Evolutionary conservation across 2,329 filamentous ascomycete species (phyloP).

Genomic region (Cadophora malorum): DNA sequence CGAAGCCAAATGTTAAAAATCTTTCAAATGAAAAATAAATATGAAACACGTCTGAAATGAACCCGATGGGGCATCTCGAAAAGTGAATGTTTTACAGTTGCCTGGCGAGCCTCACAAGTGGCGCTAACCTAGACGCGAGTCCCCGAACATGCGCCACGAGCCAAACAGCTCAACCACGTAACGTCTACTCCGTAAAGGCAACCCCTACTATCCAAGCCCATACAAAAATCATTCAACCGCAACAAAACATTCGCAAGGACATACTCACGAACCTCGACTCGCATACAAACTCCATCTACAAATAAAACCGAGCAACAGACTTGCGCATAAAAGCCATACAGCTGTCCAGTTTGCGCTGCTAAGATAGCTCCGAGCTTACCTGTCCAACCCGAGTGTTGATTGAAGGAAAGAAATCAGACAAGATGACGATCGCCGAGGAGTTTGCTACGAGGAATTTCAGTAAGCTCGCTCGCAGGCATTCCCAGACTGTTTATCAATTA

Average conservation of each 20-base stretch:
- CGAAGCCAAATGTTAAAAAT: background rate
- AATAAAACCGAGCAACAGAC: background rate
- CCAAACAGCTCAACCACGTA: constrained; percentile 19
- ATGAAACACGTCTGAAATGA: constrained; percentile 8
- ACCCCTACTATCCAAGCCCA: background rate
- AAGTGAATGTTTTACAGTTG: constrained; percentile 15
- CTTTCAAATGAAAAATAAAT: background rate
- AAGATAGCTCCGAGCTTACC: constrained; percentile 21
- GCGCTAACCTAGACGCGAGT: constrained; percentile 7
- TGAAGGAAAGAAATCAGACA: constrained; percentile 47
- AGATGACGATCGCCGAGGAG: constrained; percentile 75
- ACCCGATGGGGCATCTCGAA: background rate
- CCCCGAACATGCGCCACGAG: constrained; percentile 13
- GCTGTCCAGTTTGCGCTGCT: constrained; percentile 7
- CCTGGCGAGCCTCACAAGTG: constrained; percentile 9
- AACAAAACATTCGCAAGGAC: constrained; percentile 11
- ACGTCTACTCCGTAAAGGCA: constrained; percentile 8
- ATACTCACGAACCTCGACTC: background rate
- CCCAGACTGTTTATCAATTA: background rate
- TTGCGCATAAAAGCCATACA: background rate
- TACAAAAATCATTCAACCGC: background rate
- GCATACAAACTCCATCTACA: background rate
- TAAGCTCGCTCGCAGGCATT: constrained; percentile 51
- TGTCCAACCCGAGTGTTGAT: constrained; percentile 11
- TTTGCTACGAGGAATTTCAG: constrained; percentile 78